A percentile compares a stretch with the other conserved stretches of the same genome.
phyloP scores from a whole-genome alignment of 2,329 filamentous ascomycete species.

The Claviceps monticola region DNA sequence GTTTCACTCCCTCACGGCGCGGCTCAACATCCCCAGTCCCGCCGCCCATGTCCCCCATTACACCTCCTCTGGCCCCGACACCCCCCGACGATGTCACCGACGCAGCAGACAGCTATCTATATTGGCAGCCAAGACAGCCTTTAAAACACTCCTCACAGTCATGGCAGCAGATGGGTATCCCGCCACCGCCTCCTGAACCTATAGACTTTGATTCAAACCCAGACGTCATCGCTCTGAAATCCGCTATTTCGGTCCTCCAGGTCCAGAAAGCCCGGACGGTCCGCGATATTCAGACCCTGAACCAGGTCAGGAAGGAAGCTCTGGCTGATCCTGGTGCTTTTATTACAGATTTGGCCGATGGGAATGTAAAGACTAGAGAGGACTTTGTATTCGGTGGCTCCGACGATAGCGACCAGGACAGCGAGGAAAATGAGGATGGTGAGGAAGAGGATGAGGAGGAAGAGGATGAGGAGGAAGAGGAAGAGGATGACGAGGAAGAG shows the following conservation, averaged over 20 bases:
- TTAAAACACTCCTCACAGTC: slow-evolving; percentile 32
- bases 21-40: slow-evolving; percentile 30
- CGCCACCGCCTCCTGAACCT: slow-evolving; percentile 35
- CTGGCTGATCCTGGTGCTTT: slow-evolving; percentile 60
- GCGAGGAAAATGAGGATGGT: slow-evolving; percentile 15
- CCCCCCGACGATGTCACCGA: slow-evolving; percentile 14
- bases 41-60: slow-evolving; percentile 41
- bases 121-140: slow-evolving; percentile 18
- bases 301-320: slow-evolving; percentile 56
- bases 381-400: slow-evolving; percentile 9
- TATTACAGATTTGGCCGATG: slow-evolving; percentile 49
- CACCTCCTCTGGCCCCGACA: slow-evolving; percentile 31
- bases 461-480: slow-evolving; percentile 11
- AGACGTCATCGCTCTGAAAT: slow-evolving; percentile 75
- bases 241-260: slow-evolving; percentile 75
- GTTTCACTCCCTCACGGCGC: slow-evolving; percentile 17
- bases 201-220: slow-evolving; percentile 55
- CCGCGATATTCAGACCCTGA: slow-evolving; percentile 58
- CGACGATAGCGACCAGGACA: slow-evolving; percentile 16
- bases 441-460: no score
- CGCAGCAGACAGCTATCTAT: slow-evolving; percentile 2
- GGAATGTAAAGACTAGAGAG: slow-evolving; percentile 33
- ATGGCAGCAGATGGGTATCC: slow-evolving; percentile 23
- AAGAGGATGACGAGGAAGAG: no score
- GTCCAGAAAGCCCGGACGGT: slow-evolving; percentile 69